Conservation (phyloP, 2,329 filamentous ascomycete species). For the Colletotrichum sp. region DNA sequence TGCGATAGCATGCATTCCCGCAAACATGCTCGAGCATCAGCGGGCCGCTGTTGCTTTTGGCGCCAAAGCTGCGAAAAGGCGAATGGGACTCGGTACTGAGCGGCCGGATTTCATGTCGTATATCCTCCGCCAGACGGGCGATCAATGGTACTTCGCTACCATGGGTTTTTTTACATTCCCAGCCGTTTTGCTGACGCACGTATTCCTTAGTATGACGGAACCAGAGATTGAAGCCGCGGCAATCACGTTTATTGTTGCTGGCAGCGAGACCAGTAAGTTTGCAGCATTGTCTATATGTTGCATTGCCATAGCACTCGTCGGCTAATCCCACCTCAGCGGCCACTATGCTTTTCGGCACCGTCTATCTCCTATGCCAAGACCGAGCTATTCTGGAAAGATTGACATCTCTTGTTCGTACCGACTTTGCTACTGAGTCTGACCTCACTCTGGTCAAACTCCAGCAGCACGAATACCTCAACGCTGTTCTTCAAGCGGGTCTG, state of each 20-base stretch:
- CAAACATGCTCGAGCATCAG: neutral
- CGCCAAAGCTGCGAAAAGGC: neutral
- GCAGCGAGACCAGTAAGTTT: neutral
- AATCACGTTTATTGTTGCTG: neutral
- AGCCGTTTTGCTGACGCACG: neutral
- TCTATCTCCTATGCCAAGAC: neutral
- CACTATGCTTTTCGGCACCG: neutral
- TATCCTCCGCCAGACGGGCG: neutral
- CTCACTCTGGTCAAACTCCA: neutral
- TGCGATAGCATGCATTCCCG: neutral
- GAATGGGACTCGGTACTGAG: neutral
- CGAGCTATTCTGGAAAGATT: neutral
- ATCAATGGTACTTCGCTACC: neutral
- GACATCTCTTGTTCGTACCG: neutral
- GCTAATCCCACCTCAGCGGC: neutral
- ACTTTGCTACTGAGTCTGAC: fast-evolving
- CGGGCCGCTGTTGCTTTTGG: neutral
- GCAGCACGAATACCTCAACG: neutral
- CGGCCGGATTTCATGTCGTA: neutral
- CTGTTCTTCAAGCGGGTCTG: neutral
- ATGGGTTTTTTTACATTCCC: fast-evolving
- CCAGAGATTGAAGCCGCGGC: neutral
- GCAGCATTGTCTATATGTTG: too few relatives aligned
- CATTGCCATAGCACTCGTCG: too few relatives aligned
- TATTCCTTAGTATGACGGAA: neutral